phyloP scores from a whole-genome alignment of 1,139 yeast species.

The Yamadazyma blattariae region DNA sequence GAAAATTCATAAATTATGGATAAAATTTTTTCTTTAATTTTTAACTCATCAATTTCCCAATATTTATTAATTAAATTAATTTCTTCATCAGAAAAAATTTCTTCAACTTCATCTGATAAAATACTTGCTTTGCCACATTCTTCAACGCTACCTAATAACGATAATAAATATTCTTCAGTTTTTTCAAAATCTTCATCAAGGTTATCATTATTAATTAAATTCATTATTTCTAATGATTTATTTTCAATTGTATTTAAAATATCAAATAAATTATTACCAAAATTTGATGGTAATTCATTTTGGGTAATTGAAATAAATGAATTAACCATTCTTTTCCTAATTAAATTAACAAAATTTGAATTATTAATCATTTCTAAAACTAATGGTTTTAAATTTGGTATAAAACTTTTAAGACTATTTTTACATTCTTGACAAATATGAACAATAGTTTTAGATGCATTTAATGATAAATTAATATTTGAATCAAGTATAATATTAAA shows the following conservation, averaged over 20 bases:
- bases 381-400: constrained; percentile 52
- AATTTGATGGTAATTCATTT: constrained; percentile 37
- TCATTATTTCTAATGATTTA: constrained; percentile 15
- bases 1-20: constrained; percentile 42
- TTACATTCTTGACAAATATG: constrained; percentile 63
- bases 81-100: constrained; percentile 30
- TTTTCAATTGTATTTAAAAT: constrained; percentile 20
- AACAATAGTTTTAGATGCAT: constrained; percentile 58
- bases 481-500: constrained; percentile 30
- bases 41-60: constrained; percentile 42
- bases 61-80: constrained; percentile 23
- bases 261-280: constrained; percentile 20
- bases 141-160: constrained; percentile 58
- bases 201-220: constrained; percentile 3
- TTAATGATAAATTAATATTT: constrained; percentile 21
- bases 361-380: constrained; percentile 53
- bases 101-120: constrained; percentile 55
- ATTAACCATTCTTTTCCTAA: constrained; percentile 59
- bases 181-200: constrained; percentile 12
- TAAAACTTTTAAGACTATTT: constrained; percentile 38
- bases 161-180: constrained; percentile 42
- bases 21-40: constrained; percentile 39
- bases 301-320: constrained; percentile 63
- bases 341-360: constrained; percentile 42
- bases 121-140: constrained; percentile 70